Evolutionary conservation across 495 filamentous ascomycete genomes (phyloP).

Genomic region (Trichocladium antarcticum): DNA sequence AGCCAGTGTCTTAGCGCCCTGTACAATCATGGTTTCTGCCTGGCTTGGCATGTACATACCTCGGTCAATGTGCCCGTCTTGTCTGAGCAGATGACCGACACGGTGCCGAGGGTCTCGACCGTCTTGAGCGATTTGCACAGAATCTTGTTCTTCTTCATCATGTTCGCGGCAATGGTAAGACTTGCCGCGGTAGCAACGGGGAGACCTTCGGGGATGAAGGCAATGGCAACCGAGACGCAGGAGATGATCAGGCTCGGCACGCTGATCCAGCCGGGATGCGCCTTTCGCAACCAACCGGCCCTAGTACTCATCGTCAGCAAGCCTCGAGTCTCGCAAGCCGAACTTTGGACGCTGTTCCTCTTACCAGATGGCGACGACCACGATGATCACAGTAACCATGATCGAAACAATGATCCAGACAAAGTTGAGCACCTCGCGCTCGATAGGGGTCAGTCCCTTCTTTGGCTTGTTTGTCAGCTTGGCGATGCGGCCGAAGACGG

Average conservation of each 20-base stretch:
- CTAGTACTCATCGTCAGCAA: conserved; percentile 24
- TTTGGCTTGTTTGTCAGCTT: conserved; percentile 53
- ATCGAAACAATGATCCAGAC: conserved; percentile 51
- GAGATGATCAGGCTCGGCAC: conserved; percentile 56
- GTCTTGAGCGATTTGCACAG: conserved; percentile 56
- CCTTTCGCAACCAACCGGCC: conserved; percentile 51
- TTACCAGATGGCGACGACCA: conserved; percentile 51
- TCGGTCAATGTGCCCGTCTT: conserved; percentile 60
- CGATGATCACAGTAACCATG: conserved; percentile 42
- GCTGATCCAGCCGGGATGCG: conserved; percentile 53
- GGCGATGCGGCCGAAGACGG: conserved; percentile 60
- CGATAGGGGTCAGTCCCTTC: conserved; percentile 50
- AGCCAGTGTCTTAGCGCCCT: neutral
- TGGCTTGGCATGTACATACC: conserved; percentile 19
- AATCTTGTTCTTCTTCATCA: conserved; percentile 53
- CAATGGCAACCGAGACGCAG: conserved; percentile 57
- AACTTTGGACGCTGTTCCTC: conserved; percentile 13
- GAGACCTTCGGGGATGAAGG: conserved; percentile 63
- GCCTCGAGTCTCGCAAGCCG: neutral
- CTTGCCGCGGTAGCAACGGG: conserved; percentile 55
- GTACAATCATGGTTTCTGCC: too few relatives aligned
- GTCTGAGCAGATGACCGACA: conserved; percentile 57
- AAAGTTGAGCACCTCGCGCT: conserved; percentile 57
- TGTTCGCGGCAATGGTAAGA: conserved; percentile 45
- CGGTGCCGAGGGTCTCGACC: conserved; percentile 58